Percentiles rank a stretch among this genome's conserved stretches.
phyloP scores from a whole-genome alignment of 805 yeast genomes.

The Tetrapisispora arboricola region DNA sequence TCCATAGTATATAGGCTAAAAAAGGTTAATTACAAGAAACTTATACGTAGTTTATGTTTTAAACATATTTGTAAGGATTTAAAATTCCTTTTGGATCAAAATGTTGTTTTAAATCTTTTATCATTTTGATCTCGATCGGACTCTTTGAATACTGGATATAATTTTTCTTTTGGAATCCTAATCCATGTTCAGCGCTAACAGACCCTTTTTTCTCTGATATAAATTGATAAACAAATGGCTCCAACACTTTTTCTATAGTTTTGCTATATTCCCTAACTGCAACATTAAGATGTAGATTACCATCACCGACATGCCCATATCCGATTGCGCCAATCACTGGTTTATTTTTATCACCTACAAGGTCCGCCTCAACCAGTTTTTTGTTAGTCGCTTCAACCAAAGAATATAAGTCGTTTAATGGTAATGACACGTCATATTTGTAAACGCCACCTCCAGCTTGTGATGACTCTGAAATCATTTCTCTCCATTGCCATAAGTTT shows the following conservation, averaged over 20 bases:
- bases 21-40: background rate
- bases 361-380: conserved; percentile 43
- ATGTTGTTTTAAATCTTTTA: conserved; percentile 66
- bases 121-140: conserved; percentile 56
- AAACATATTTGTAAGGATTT: conserved; percentile 90
- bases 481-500: conserved; percentile 93
- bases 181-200: conserved; percentile 93
- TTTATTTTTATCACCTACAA: conserved; percentile 43
- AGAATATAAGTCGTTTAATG: conserved; percentile 69
- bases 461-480: conserved; percentile 81
- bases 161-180: conserved; percentile 93
- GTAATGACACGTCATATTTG: conserved; percentile 92
- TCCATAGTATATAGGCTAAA: too few relatives aligned
- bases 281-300: conserved; percentile 89
- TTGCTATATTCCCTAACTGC: conserved; percentile 77
- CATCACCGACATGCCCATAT: conserved; percentile 98
- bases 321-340: conserved; percentile 90
- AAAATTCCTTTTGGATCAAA: conserved; percentile 87
- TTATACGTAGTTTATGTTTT: conserved; percentile 7
- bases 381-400: conserved; percentile 70
- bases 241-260: conserved; percentile 68
- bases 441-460: conserved; percentile 87
- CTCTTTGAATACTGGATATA: conserved; percentile 80
- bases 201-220: conserved; percentile 65
- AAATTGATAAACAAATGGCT: conserved; percentile 94